These are phyloP conservation scores for Blastocladiella britannica DNA, from an alignment of 192 early-diverging fungal species.

Conservation along the genomic window DNA sequence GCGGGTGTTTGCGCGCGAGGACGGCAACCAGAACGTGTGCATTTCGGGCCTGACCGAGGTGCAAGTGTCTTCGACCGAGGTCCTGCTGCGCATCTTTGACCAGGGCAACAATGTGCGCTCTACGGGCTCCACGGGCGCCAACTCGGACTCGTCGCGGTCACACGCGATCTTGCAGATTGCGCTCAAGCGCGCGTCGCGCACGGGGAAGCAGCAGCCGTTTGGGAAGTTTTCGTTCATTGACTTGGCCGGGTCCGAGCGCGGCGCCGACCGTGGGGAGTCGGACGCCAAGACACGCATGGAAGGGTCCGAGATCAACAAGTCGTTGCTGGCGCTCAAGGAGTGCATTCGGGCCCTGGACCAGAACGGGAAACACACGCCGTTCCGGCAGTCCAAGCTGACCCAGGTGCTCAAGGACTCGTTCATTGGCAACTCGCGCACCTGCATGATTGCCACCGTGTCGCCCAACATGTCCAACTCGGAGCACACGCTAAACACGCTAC, in stretches of 20 bases:
- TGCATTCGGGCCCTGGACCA: slow-evolving; percentile 93
- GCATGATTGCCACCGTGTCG: slow-evolving; percentile 97
- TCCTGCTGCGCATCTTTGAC: slow-evolving; percentile 82
- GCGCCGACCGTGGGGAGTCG: slow-evolving; percentile 85
- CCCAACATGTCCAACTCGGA: slow-evolving; percentile 89
- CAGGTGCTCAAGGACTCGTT: slow-evolving; percentile 96
- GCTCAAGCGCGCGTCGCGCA: slow-evolving; percentile 43
- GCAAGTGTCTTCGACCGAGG: slow-evolving; percentile 62
- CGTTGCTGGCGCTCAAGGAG: slow-evolving; percentile 88
- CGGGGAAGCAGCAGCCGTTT: slow-evolving; percentile 27
- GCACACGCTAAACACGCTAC: slow-evolving; percentile 87
- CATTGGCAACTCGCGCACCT: slow-evolving; percentile 89
- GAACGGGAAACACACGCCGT: slow-evolving; percentile 87
- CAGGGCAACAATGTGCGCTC: slow-evolving; percentile 71
- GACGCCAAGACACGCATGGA: slow-evolving; percentile 93
- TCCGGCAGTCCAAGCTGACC: slow-evolving; percentile 91
- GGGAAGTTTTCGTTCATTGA: slow-evolving; percentile 96
- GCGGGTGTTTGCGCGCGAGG: slow-evolving; percentile 83
- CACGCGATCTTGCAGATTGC: slow-evolving; percentile 93
- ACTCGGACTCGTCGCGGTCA: slow-evolving; percentile 83
- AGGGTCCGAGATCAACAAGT: slow-evolving; percentile 98
- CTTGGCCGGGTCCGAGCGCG: slow-evolving; percentile 92
- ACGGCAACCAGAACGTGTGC: slow-evolving; percentile 82
- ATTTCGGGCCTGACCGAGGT: slow-evolving; percentile 77
- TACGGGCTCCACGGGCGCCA: slow-evolving; percentile 86